Evolutionary conservation across 2,329 filamentous ascomycete genomes (phyloP), one percentile per base, ranked within the genome.

Genomic region (Phialemoniopsis sp.): DNA sequence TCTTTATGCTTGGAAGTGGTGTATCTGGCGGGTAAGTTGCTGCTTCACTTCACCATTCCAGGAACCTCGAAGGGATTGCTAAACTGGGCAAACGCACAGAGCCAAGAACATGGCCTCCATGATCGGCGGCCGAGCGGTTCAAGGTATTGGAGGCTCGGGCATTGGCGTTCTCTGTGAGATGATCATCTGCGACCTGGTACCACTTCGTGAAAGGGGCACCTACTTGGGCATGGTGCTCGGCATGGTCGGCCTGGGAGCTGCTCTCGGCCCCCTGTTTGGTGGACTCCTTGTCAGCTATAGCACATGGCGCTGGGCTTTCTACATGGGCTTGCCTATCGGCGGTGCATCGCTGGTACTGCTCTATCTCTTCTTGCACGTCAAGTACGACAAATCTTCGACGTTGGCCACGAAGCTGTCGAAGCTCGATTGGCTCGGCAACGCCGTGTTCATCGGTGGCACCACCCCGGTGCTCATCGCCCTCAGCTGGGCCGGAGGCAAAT

Each of bases 401-500:
- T 19, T 50, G 3, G 13, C 36, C 2, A 33, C 39, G 12, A 47
- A 43, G 15, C 39, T 58, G 8, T 38, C 14, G 9, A 46, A 44
- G 2, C 50, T 69, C 34, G 72, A 78, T 45, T 65, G 52, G 32
- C 34, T 57, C 0, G 71, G 70, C 2, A 69, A 64, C 15, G 35
- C 46, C 13, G 39, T 73, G 1, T 55, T 73, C 21, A 60, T 64
- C 2, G 55, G 47, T 0, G 56, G 59, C 0, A 53, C 60, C 9
- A 52, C 60, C 1, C 50, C 65, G 6, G 45, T 80, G 14, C 51
- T 80, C 8, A 69, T 78, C 29, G 75, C 64, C 9, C 60, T 78
- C 28, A 73, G 74, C 0, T 80, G 76, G 76, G 76, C 66, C 13
- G 74, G 76, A 4, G 68, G 67, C 7, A 67, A 65, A 1, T 78